These are phyloP conservation scores for Yamadazyma aaseri DNA, from an alignment of 1,139 yeast species.

Conservation along the genomic window DNA sequence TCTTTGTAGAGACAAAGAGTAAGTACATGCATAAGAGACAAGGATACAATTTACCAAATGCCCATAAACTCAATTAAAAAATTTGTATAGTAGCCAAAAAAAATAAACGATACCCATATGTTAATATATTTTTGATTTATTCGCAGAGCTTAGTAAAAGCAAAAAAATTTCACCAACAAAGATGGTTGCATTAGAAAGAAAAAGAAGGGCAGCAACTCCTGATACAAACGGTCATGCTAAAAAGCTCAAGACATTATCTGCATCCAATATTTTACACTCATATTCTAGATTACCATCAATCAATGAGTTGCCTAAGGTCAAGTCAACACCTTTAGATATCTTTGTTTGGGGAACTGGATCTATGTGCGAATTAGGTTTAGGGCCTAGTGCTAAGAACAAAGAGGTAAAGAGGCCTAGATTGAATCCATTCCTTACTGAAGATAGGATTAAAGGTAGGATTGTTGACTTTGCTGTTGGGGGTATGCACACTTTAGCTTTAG, in stretches of 20 bases:
- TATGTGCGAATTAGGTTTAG: slow-evolving; percentile 95
- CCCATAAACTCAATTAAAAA: slow-evolving; percentile 31
- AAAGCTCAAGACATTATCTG: slow-evolving; percentile 26
- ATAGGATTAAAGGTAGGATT: slow-evolving; percentile 34
- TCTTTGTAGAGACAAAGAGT: slow-evolving; percentile 40
- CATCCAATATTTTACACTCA: slow-evolving; percentile 47
- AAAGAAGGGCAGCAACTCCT: slow-evolving; percentile 25
- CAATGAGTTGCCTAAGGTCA: slow-evolving; percentile 39
- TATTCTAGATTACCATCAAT: slow-evolving; percentile 48
- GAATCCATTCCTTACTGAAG: slow-evolving; percentile 68
- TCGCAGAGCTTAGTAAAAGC: neutral
- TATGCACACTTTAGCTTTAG: slow-evolving; percentile 87
- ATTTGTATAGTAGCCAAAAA: neutral
- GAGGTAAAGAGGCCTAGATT: slow-evolving; percentile 95
- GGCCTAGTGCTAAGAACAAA: slow-evolving; percentile 82
- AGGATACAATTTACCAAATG: slow-evolving; percentile 38
- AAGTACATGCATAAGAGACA: slow-evolving; percentile 43
- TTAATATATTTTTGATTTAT: too few species aligned
- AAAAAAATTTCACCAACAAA: neutral
- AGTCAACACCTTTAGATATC: slow-evolving; percentile 58
- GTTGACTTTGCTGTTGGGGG: slow-evolving; percentile 94
- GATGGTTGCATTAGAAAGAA: slow-evolving; percentile 49
- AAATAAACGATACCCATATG: neutral
- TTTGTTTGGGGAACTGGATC: slow-evolving; percentile 97
- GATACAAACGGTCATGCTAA: slow-evolving; percentile 19